These are phyloP conservation scores for Halophytophthora polymorphica DNA, from an alignment of 352 stramenopile genomes.

Conservation along the genomic window DNA sequence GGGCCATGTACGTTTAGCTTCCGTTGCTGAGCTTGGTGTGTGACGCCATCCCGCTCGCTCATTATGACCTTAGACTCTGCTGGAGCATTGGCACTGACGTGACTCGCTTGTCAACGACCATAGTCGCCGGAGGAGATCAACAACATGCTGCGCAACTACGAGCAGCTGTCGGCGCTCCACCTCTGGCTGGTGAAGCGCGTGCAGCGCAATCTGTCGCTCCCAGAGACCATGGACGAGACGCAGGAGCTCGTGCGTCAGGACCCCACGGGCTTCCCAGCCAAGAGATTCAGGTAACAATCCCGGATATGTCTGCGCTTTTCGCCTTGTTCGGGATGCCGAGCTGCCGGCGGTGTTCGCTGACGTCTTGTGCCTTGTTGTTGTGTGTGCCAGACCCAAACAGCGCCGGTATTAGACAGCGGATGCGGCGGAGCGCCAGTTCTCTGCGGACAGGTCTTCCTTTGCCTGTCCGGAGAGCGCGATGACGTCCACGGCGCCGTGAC, in stretches of 20 bases:
- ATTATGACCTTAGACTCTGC: too few species aligned
- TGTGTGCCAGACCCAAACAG: conserved; percentile 51
- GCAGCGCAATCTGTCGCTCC: conserved; percentile 67
- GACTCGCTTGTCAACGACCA: neutral
- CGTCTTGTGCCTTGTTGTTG: neutral
- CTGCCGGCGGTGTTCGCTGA: conserved; percentile 2
- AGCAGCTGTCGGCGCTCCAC: conserved; percentile 71
- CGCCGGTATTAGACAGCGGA: conserved; percentile 50
- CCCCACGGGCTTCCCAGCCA: conserved; percentile 81
- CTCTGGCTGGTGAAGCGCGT: conserved; percentile 82
- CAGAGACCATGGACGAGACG: conserved; percentile 74
- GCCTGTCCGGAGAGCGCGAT: too few species aligned
- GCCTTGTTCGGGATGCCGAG: neutral
- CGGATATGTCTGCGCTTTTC: neutral
- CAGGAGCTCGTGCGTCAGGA: conserved; percentile 77
- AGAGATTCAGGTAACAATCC: conserved; percentile 69
- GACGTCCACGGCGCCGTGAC: neutral
- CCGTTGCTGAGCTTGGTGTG: neutral
- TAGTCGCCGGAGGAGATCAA: conserved; percentile 85
- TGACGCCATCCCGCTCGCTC: neutral
- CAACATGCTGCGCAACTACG: conserved; percentile 83
- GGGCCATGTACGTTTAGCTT: conserved; percentile 52
- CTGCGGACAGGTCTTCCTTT: conserved; percentile 9
- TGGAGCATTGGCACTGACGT: conserved; percentile 3
- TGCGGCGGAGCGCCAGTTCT: conserved; percentile 1